Conservation (phyloP, 306 rosid species). For the Cajanus cajan region DNA sequence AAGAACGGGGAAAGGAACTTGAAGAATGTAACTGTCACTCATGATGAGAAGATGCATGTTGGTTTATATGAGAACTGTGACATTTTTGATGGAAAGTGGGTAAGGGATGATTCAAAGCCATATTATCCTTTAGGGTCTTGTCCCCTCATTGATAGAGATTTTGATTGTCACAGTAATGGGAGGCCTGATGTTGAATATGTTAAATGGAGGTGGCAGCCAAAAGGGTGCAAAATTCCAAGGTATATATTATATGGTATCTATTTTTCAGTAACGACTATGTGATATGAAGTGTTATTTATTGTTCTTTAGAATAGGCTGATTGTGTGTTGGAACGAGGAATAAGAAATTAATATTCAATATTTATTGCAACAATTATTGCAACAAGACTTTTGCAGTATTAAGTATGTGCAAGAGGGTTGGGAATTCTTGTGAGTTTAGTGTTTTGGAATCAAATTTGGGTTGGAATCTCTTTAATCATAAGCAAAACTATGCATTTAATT, state of each 20-base stretch:
- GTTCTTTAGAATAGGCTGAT: background rate
- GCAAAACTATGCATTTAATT: background rate
- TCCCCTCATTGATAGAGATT: slow-evolving; percentile 70
- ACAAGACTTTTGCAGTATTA: background rate
- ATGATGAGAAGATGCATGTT: slow-evolving; percentile 11
- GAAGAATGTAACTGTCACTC: slow-evolving; percentile 19
- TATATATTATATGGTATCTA: slow-evolving; percentile 22
- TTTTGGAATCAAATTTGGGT: background rate
- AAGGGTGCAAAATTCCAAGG: slow-evolving; percentile 82
- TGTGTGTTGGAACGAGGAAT: background rate
- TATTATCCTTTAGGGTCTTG: slow-evolving; percentile 80
- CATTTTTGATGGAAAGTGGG: slow-evolving; percentile 79
- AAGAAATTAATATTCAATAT: background rate
- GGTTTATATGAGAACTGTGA: slow-evolving; percentile 56
- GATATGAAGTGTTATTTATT: background rate
- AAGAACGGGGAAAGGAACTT: slow-evolving; percentile 15
- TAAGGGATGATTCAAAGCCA: slow-evolving; percentile 76
- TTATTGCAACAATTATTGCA: background rate
- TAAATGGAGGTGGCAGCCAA: slow-evolving; percentile 96
- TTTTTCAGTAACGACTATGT: background rate
- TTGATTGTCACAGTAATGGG: slow-evolving; percentile 63
- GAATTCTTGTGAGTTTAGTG: too few relatives aligned
- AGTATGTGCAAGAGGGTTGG: background rate
- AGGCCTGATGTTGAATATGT: slow-evolving; percentile 71
- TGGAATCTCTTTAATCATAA: background rate